Evolutionary conservation across 2,329 filamentous ascomycete genomes (phyloP).

Genomic region (Boeremia exigua): DNA sequence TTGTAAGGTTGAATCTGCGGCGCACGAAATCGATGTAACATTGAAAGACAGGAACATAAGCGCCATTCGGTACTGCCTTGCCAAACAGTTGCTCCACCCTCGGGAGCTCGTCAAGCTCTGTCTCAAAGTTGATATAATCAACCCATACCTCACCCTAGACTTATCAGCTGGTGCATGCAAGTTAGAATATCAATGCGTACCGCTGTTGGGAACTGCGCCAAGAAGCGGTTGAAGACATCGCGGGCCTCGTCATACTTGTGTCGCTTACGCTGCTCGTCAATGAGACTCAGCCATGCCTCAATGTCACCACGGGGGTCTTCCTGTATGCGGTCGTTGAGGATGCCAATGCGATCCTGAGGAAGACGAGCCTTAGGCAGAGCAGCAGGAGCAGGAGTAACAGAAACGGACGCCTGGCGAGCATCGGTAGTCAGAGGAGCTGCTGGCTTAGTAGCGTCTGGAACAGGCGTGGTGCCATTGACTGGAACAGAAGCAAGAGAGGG

Average conservation of each 20-base stretch:
- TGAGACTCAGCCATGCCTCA: conserved; percentile 88
- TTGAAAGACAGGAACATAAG: conserved; percentile 87
- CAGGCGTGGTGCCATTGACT: conserved; percentile 52
- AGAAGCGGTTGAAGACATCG: conserved; percentile 81
- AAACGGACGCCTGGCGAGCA: conserved; percentile 50
- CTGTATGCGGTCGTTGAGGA: conserved; percentile 88
- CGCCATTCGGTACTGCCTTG: conserved; percentile 76
- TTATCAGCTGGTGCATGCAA: conserved; percentile 54
- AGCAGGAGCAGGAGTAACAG: conserved; percentile 39
- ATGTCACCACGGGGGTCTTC: conserved; percentile 93
- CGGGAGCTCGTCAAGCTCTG: conserved; percentile 81
- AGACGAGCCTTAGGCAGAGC: conserved; percentile 59
- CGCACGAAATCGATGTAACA: conserved; percentile 95
- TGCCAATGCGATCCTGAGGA: conserved; percentile 75
- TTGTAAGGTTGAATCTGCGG: conserved; percentile 83
- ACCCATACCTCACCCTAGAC: conserved; percentile 88
- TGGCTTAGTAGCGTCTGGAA: conserved; percentile 46
- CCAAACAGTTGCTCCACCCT: conserved; percentile 84
- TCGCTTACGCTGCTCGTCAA: conserved; percentile 81
- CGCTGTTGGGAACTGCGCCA: conserved; percentile 85
- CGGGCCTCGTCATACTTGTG: conserved; percentile 83
- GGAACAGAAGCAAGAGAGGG: conserved; percentile 59
- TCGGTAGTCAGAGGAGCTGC: conserved; percentile 37
- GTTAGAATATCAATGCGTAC: conserved; percentile 64
- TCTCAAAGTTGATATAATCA: conserved; percentile 86